Conservation (phyloP, 768 basidiomycete species). For the Coprinopsis cinerea region DNA sequence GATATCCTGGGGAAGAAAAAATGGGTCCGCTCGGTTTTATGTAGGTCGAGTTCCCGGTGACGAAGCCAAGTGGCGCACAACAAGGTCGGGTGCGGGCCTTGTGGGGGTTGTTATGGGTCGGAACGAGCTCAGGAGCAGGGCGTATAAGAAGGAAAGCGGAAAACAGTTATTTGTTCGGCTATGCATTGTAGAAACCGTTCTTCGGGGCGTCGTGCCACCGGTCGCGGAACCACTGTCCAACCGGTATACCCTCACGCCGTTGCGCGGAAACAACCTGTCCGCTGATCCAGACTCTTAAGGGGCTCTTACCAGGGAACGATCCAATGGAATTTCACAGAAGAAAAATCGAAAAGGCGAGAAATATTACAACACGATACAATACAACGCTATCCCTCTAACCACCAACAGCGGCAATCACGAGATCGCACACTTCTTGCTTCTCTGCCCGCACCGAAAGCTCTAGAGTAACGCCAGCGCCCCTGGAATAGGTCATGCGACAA, state of each 20-base stretch:
- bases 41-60: too few relatives aligned
- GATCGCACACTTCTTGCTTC: conserved; percentile 75
- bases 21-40: too few relatives aligned
- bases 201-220: background rate
- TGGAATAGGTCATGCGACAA: conserved; percentile 91
- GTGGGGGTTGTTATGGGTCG: too few relatives aligned
- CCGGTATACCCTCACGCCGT: background rate
- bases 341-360: conserved; percentile 14
- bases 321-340: conserved; percentile 10
- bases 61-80: too few relatives aligned
- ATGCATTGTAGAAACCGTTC: background rate
- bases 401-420: conserved; percentile 88
- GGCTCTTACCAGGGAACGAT: background rate
- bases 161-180: background rate
- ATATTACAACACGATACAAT: conserved; percentile 5
- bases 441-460: conserved; percentile 91
- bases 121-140: background rate
- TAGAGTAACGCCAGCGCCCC: conserved; percentile 87
- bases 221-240: background rate
- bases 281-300: conserved; percentile 1
- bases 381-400: conserved; percentile 40
- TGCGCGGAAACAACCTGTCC: background rate
- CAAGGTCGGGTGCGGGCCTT: too few relatives aligned
- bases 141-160: background rate
- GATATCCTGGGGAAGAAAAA: too few relatives aligned